phyloP scores from a whole-genome alignment of 73 alveolate genomes.

The Uronychia binucleata region DNA sequence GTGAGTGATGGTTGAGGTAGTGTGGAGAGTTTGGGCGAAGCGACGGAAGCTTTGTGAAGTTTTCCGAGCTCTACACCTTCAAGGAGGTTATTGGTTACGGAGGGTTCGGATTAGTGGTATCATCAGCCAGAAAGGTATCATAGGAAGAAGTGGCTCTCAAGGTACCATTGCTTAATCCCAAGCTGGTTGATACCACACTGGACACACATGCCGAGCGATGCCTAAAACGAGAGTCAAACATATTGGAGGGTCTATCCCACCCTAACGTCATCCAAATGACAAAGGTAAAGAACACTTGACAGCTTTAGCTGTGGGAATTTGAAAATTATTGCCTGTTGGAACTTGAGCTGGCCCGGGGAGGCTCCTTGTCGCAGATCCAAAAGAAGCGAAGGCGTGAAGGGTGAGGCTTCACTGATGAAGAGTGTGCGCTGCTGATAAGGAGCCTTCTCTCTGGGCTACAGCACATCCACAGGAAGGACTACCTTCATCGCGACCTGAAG shows the following conservation, averaged over 20 bases:
- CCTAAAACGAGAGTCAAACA: neutral
- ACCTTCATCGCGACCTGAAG: constrained; percentile 87
- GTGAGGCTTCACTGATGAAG: neutral
- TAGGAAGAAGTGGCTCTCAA: neutral
- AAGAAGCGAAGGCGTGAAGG: neutral
- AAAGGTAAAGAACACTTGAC: neutral
- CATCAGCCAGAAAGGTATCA: neutral
- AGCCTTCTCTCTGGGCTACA: constrained; percentile 70
- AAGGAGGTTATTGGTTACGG: neutral
- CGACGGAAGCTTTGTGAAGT: neutral
- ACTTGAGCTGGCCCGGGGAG: neutral
- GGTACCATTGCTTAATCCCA: neutral
- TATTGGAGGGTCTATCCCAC: neutral
- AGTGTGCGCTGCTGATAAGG: neutral
- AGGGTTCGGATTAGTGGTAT: neutral
- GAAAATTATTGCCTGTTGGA: neutral
- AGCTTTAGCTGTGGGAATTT: neutral
- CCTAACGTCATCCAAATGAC: neutral
- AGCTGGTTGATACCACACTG: neutral
- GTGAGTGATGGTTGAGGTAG: too few relatives aligned
- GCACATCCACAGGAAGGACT: constrained; percentile 62
- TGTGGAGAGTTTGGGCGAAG: neutral
- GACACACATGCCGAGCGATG: neutral
- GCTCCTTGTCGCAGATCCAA: neutral
- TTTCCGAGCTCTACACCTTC: neutral